Conservation (phyloP, 495 filamentous ascomycete genomes). For the Penicillium desertorum region DNA sequence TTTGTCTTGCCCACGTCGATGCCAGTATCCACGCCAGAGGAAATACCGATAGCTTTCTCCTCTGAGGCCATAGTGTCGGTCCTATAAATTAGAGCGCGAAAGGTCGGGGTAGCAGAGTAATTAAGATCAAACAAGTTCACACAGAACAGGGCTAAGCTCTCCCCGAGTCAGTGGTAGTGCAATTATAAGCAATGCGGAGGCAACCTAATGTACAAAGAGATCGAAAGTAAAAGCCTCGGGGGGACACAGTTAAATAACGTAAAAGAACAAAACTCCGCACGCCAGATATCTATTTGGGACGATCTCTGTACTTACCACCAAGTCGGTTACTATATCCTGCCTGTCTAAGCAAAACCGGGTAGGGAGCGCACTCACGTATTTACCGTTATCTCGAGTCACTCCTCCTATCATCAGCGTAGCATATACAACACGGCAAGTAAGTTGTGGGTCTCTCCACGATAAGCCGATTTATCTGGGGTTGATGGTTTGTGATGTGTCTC, state of each 20-base stretch:
- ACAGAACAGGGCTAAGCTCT: background rate
- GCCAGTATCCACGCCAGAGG: constrained; percentile 26
- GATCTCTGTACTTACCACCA: background rate
- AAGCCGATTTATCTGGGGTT: constrained; percentile 27
- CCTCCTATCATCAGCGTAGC: constrained; percentile 18
- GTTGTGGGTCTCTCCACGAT: constrained; percentile 26
- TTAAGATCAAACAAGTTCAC: background rate
- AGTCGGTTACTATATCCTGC: background rate
- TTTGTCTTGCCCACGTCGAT: constrained; percentile 30
- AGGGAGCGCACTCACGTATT: background rate
- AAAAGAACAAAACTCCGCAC: background rate
- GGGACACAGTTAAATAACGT: constrained; percentile 3
- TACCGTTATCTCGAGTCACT: constrained; percentile 1
- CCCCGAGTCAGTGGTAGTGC: background rate
- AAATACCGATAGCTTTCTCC: constrained; percentile 19
- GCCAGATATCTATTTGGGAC: background rate
- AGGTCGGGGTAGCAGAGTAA: background rate
- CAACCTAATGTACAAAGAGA: background rate
- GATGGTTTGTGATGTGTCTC: background rate
- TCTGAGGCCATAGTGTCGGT: constrained; percentile 25
- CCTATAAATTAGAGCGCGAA: background rate
- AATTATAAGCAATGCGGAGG: background rate
- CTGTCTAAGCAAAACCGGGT: background rate
- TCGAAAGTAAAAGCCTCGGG: background rate
- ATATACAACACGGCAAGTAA: background rate